phyloP scores from a whole-genome alignment of 371 early-diverging fungal genomes.

The Zopfochytrium polystomum region DNA sequence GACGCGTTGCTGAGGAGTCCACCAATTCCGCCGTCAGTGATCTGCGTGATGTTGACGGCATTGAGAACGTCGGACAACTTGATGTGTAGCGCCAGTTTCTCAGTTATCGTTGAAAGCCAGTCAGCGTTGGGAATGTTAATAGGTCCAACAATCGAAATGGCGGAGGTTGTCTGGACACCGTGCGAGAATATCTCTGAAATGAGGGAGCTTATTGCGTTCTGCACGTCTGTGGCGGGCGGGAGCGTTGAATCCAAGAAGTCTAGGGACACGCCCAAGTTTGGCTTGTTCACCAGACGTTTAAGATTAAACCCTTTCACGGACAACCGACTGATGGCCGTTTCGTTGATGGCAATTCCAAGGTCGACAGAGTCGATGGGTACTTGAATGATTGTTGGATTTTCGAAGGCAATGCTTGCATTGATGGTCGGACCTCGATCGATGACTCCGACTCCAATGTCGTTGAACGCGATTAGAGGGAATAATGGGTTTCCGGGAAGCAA shows the following conservation, averaged over 20 bases:
- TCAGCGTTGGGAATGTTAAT: slow-evolving; percentile 5
- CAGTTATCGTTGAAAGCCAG: slow-evolving; percentile 19
- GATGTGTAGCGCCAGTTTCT: slow-evolving; percentile 16
- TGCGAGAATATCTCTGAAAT: slow-evolving; percentile 3
- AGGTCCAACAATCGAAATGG: slow-evolving; percentile 18
- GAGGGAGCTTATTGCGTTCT: slow-evolving; percentile 1
- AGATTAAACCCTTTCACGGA: slow-evolving; percentile 6
- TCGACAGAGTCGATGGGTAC: slow-evolving; percentile 8
- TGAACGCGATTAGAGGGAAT: slow-evolving; percentile 26
- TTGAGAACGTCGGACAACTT: slow-evolving; percentile 13
- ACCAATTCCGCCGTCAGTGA: slow-evolving; percentile 4
- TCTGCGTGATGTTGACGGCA: slow-evolving; percentile 12
- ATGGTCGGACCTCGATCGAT: slow-evolving; percentile 21
- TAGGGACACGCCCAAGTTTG: slow-evolving; percentile 2
- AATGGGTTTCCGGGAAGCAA: slow-evolving; percentile 15
- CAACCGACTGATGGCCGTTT: slow-evolving; percentile 8
- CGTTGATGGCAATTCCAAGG: slow-evolving; percentile 17
- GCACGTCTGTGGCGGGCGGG: slow-evolving; percentile 8
- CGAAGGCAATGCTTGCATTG: slow-evolving; percentile 14
- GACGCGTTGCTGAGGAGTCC: slow-evolving; percentile 9
- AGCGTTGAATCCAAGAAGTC: slow-evolving; percentile 16
- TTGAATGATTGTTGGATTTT: slow-evolving; percentile 24
- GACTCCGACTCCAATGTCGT: slow-evolving; percentile 16
- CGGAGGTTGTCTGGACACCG: neutral
- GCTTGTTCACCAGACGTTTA: neutral